Conservation (phyloP, 306 rosid genomes). For the Quercus bicolor region DNA sequence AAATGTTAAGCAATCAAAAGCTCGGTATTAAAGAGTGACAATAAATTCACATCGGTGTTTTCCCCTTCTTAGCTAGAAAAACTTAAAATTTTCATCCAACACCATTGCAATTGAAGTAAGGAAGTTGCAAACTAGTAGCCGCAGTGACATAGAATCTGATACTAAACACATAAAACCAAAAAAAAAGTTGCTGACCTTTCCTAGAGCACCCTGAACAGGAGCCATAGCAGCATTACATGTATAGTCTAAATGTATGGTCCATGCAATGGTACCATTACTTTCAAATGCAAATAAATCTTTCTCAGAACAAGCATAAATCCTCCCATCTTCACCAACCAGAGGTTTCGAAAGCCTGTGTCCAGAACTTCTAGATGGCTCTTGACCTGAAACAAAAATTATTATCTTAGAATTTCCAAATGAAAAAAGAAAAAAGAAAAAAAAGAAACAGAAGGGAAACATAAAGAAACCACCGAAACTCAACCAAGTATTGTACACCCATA, state of each 20-base stretch:
- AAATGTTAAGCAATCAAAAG: too few relatives aligned
- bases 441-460: neutral
- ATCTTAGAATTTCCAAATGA: too few relatives aligned
- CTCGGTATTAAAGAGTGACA: neutral
- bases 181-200: slow-evolving; percentile 36
- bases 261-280: slow-evolving; percentile 60
- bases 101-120: neutral
- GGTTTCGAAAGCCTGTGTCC: slow-evolving; percentile 52
- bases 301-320: slow-evolving; percentile 52
- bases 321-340: slow-evolving; percentile 54
- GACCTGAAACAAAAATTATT: slow-evolving; percentile 3
- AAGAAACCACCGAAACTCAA: neutral
- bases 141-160: neutral
- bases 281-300: slow-evolving; percentile 53
- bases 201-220: slow-evolving; percentile 57
- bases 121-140: neutral
- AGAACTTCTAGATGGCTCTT: slow-evolving; percentile 9
- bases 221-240: slow-evolving; percentile 41
- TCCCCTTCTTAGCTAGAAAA: neutral
- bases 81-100: neutral
- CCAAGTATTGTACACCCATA: neutral
- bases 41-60: neutral
- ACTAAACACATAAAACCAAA: neutral
- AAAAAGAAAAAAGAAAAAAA: too few relatives aligned
- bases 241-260: slow-evolving; percentile 53